Evolutionary conservation across 306 rosid genomes (phyloP), one percentile per base, ranked within the genome.

Genomic region (Dalbergia oliveri): DNA sequence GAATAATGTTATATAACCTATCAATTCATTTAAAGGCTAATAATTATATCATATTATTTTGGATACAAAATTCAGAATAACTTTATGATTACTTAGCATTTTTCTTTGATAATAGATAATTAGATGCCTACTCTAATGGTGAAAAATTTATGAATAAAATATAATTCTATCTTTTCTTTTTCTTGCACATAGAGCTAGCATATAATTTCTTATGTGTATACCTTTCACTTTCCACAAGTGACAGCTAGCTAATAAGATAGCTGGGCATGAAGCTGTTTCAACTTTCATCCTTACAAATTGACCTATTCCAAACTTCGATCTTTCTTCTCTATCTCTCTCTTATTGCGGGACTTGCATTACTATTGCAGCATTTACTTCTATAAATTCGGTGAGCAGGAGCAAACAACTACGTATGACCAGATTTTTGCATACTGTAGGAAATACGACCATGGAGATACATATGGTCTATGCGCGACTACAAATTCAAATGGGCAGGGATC

Each of bases 211-310:
- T 1, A 18, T 54, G 73, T 26, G 44, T 47, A 54, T 81, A 74
- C 43, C 78, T 72, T 50, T 83, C 76, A 35, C 83, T 83, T 78
- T 83, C 75, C 26, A 56, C 83, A 44, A 81, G 31, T 77, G 80
- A 81, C 85, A 66, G 80, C 83, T 77, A 84, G 76, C 44, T 63
- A 19, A 57, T 37, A 54, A 61, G 73, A 50, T 71, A 80, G 79
- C 34, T 76, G 11, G 44, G 65, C 54, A 53, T 72, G 60, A 16
- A 18, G 31, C 41, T 69, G 19, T 37, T 37, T 0, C 41, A 37
- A 37, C 41, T 61, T 66, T 43, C 37, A 66, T 74, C 73, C 66
- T 57, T 72, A 61, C 65, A 79, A 78, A 84, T 79, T 84, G 81
- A 84, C 84, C 81, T 26, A 73, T 74, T 79, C 83, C 84, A 61